Conservation (phyloP, 108 stramenopile genomes). For the Discostella stelligeroides region DNA sequence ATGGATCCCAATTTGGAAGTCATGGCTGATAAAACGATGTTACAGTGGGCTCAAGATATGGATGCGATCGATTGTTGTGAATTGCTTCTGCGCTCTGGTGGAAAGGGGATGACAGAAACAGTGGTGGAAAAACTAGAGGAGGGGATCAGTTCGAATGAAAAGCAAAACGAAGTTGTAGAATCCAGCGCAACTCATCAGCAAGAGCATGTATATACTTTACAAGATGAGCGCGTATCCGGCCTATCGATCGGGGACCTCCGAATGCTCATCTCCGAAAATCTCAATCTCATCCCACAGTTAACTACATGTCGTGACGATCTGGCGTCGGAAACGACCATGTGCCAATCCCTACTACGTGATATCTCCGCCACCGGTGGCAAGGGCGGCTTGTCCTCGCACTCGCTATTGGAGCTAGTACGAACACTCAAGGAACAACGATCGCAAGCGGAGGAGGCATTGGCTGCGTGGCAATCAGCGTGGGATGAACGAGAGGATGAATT, state of each 20-base stretch:
- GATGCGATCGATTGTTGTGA: slow-evolving; percentile 66
- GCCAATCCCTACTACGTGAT: slow-evolving; percentile 62
- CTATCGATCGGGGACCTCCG: slow-evolving; percentile 27
- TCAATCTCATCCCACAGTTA: slow-evolving; percentile 45
- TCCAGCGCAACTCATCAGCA: background rate
- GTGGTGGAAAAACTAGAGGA: background rate
- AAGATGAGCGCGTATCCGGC: slow-evolving; percentile 31
- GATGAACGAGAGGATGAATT: slow-evolving; percentile 70
- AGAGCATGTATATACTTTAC: background rate
- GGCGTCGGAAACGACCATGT: slow-evolving; percentile 74
- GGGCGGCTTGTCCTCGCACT: slow-evolving; percentile 57
- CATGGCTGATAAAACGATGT: slow-evolving; percentile 70
- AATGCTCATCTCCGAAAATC: slow-evolving; percentile 30
- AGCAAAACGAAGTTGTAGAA: slow-evolving; percentile 9
- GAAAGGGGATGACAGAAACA: background rate
- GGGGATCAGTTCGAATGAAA: background rate
- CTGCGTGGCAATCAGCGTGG: slow-evolving; percentile 47
- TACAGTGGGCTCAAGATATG: slow-evolving; percentile 77
- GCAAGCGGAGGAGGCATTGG: slow-evolving; percentile 42
- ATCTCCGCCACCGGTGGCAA: slow-evolving; percentile 27
- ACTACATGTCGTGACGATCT: slow-evolving; percentile 76
- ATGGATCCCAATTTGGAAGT: slow-evolving; percentile 56
- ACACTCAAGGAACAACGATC: slow-evolving; percentile 57
- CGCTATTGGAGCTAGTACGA: slow-evolving; percentile 74
- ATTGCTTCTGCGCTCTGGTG: slow-evolving; percentile 21